Conservation (phyloP, 2,329 filamentous ascomycete species). For the Pleomassaria siparia region DNA sequence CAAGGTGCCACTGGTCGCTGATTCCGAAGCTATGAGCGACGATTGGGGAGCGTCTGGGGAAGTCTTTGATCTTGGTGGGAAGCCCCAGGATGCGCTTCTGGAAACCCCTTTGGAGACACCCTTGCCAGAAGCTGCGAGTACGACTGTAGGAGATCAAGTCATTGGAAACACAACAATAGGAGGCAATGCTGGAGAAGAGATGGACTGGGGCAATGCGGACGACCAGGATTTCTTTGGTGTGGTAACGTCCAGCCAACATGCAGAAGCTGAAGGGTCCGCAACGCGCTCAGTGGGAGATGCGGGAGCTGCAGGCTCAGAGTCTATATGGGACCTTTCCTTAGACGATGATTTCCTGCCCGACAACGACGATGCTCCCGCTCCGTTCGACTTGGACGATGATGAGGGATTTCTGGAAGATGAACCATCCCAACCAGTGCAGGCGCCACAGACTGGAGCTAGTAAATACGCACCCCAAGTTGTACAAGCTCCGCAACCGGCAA, state of each 20-base stretch:
- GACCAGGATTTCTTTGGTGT: constrained; percentile 38
- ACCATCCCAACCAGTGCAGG: constrained; percentile 41
- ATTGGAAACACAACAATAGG: constrained; percentile 34
- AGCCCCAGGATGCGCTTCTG: constrained; percentile 21
- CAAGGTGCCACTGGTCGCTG: constrained; percentile 44
- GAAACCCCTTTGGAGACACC: constrained; percentile 11
- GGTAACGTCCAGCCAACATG: constrained; percentile 12
- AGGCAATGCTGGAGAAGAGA: constrained; percentile 30
- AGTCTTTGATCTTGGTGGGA: constrained; percentile 33
- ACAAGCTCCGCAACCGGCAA: constrained; percentile 26
- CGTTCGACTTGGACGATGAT: constrained; percentile 78
- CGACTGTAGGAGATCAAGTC: constrained; percentile 33
- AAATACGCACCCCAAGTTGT: constrained; percentile 41
- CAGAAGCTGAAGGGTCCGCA: constrained; percentile 18
- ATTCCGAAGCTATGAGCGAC: constrained; percentile 40
- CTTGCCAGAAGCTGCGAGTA: constrained; percentile 30
- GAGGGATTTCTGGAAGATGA: constrained; percentile 81
- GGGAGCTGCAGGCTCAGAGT: constrained; percentile 18
- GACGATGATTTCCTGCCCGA: constrained; percentile 72
- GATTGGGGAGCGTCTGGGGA: constrained; percentile 37
- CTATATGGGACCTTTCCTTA: constrained; percentile 79
- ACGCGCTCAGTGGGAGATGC: constrained; percentile 14
- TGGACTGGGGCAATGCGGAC: constrained; percentile 39
- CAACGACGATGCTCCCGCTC: constrained; percentile 47
- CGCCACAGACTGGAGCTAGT: constrained; percentile 18